Percentiles rank a stretch among this genome's conserved stretches.
phyloP scores from a whole-genome alignment of 2,329 filamentous ascomycete species.

The Fusarium sp. region DNA sequence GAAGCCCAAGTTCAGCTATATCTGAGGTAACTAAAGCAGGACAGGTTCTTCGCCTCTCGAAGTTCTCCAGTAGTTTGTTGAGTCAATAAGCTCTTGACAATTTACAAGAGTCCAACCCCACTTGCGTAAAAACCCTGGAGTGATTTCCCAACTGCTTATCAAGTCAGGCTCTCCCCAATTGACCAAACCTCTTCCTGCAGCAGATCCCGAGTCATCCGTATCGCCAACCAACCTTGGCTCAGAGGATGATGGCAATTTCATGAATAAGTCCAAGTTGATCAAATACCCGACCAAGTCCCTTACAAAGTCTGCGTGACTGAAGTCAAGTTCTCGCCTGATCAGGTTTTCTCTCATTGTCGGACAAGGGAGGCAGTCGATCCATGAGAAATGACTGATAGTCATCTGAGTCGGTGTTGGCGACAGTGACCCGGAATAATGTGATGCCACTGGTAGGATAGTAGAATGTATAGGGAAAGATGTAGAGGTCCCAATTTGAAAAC shows the following conservation, averaged over 20 bases:
- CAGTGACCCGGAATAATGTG: neutral
- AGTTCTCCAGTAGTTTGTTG: neutral
- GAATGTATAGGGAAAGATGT: neutral
- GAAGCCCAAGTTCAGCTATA: too few relatives aligned
- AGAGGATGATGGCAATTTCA: fast-evolving
- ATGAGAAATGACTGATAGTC: constrained; percentile 3
- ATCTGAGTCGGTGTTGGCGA: neutral
- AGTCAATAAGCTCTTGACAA: neutral
- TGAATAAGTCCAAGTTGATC: neutral
- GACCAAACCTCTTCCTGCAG: neutral
- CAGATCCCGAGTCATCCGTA: fast-evolving
- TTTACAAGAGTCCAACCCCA: constrained; percentile 1
- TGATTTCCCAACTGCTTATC: neutral
- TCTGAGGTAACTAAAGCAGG: too few relatives aligned
- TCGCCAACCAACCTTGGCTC: fast-evolving
- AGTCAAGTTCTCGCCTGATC: neutral
- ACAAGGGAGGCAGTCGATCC: constrained; percentile 1
- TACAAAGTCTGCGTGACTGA: neutral
- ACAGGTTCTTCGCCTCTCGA: neutral
- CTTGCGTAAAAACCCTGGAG: neutral
- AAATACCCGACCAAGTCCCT: neutral
- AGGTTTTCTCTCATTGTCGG: neutral
- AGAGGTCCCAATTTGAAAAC: neutral
- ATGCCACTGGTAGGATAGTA: fast-evolving
- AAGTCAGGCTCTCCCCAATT: constrained; percentile 5